Evolutionary conservation across 441 rosid genomes (phyloP), one percentile per base, ranked within the genome.

Genomic region (Macaranga tanarius): DNA sequence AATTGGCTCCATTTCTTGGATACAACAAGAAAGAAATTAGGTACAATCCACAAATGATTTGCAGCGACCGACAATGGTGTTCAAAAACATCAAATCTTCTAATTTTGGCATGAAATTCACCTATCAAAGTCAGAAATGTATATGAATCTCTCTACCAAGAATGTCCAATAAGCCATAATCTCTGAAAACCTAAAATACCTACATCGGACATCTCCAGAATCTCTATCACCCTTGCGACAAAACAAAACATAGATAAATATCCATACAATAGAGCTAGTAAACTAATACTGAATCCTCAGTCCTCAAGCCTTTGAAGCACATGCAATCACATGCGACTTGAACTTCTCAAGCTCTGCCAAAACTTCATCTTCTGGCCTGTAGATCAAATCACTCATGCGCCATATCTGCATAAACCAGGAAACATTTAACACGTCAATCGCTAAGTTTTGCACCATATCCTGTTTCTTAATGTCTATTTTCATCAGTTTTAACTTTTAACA

Each of bases 281-380:
- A 59, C 40, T 28, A 28, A 2, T 31, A 0, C 7, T 62, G 40
- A 10, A 23, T 44, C 45, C 10, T 5, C 0, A 34, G 54, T 57
- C 48, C 73, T 86, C 85, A 86, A 40, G 89, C 72, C 84, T 89
- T 85, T 26, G 89, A 73, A 12, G 88, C 80, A 67, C 98, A 91
- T 51, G 88, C 74, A 77, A 91, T 67, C 28, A 95, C 90, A 65
- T 93, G 97, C 0, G 97, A 82, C 85, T 95, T 95, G 89, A 93
- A 93, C 84, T 88, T 95, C 82, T 92, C 98, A 65, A 95, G 88
- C 85, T 95, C 99, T 5, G 86, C 84, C 76, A 95, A 58, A 9
- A 95, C 98, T 83, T 95, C 99, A 51, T 95, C 98, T 72, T 95
- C 93, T 0, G 99, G 97, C 80, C 97, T 80, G 83, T 93, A 95